Base-by-base conservation (phyloP, 139 green algal species). In the Asterochloris erici region DNA sequence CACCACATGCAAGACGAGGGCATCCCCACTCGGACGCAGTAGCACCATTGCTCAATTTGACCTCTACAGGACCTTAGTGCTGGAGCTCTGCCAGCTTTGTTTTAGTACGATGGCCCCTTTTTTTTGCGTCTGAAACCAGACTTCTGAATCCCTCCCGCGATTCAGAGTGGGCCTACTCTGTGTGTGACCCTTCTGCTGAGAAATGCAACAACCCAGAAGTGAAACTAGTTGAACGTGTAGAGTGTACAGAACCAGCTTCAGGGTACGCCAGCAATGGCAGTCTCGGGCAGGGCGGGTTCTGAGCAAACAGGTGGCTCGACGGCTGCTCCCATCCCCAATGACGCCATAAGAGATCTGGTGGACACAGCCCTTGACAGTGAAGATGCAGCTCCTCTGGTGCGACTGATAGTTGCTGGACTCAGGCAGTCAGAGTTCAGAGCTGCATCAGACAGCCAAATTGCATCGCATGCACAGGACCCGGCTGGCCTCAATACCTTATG, bases 1-100 rank as follows among this genome's bases (percentile, higher is more conserved):
- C 66, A 90, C 64, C 90, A 98, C 90, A 95, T 99, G 91, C 89
- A 83, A 13, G 60, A 78, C 14, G 78, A 82, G 61, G 86, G 86
- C 61, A 88, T 99, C 38, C 95, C 97, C 12, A 94, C 96, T 14
- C 86, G 96, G 16, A 68, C 93, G 38, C 38, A 54, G 66, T 24
- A 16, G 63, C 24, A 38, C 21, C 21, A 2, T 71, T 71, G 66
- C 2, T 21, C 21, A 26, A 21, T 4, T 2, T 21, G 66, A 71
- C 66, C 4, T 71, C 15, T 60, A 47, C 71, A 66, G 16, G 74
- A 23, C n/a, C 74, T n/a, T 21, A 15, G n/a, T n/a, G n/a, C n/a
- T n/a, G n/a, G n/a, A 4, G 24, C 27, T 66, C 15, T 26, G 29
- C 16, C 74, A 79, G 27, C 29, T 26, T 29, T 19, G 28, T 9